Base-by-base conservation (phyloP, 768 basidiomycete species). In the Pisolithus sp. region DNA sequence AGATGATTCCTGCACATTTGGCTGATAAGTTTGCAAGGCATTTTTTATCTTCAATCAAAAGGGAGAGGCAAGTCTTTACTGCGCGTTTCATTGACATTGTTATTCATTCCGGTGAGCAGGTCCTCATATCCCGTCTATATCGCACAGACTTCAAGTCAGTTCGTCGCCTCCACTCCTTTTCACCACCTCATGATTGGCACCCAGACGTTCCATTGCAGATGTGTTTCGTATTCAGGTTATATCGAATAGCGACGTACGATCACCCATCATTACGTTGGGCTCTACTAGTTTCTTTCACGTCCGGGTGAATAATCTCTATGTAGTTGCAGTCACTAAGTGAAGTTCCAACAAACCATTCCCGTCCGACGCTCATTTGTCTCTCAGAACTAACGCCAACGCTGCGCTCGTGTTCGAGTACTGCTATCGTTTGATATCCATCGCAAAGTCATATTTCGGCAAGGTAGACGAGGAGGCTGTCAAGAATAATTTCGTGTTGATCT, bases 11-110 rank as follows among this genome's bases (percentile, higher is more conserved):
- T 12, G 31, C 26, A 12, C 39, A 34, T 13, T 34, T 15, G 49
- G 42, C 48, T 49, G 20, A 55, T 45, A 15, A 34, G 12, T 21
- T 55, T n/a, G 43, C 47, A 58, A 97, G 94, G 94, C 90, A 45
- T 97, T 97, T 82, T 97, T 98, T 71, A 92, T 97, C 53, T 96
- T 97, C 78, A 99, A 97, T 66, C 93, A 94, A 71, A 97, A 98
- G 71, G 96, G 96, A 69, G 96, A 98, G 81, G 95, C 93, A 51
- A 38, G 80, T 64, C 30, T 43, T 26, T 6, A 26, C n/a, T 5
- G 2, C n/a, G 5, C 13, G 12, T 7, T 49, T 15, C 10, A 7
- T 6, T 17, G 21, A 44, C 36, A 41, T 36, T 13, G 34, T 53
- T 53, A 55, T 56, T 52, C 41, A 45, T 42, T 36, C 49, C 47